A percentile compares a stretch with the other conserved stretches of the same genome.
phyloP scores from a whole-genome alignment of 345 rosid species.

The Arabidopsis suecica region DNA sequence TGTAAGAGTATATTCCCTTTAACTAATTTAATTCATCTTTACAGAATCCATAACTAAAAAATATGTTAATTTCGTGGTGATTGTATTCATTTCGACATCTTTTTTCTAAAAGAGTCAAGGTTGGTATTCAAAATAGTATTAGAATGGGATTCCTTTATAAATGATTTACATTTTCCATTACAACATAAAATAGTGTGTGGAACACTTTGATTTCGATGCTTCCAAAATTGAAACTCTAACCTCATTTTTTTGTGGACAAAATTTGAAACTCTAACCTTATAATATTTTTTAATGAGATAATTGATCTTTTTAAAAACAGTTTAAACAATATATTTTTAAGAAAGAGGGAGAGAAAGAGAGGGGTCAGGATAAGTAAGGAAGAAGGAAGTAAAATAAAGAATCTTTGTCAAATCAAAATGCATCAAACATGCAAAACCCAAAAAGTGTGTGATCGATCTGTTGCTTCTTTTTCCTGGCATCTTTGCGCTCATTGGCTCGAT shows the following conservation, averaged over 20 bases:
- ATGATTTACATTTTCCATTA: slow-evolving; percentile 9
- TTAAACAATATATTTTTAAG: not conserved
- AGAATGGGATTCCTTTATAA: not conserved
- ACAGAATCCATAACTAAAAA: not conserved
- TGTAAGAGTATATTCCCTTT: slow-evolving; percentile 19
- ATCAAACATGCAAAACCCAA: slow-evolving; percentile 34
- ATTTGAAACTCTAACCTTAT: not conserved
- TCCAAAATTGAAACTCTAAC: no score
- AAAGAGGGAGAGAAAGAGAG: not conserved
- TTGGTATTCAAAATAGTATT: slow-evolving; percentile 1
- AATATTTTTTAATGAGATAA: not conserved
- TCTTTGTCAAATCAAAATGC: slow-evolving; percentile 42
- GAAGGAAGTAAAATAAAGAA: slow-evolving; percentile 23
- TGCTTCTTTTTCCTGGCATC: slow-evolving; percentile 34
- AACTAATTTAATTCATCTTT: slow-evolving; percentile 1
- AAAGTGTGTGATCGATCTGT: slow-evolving; percentile 39
- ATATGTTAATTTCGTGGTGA: slow-evolving; percentile 8
- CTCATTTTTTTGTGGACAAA: no score
- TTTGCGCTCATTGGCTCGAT: slow-evolving; percentile 40
- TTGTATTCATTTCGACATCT: not conserved
- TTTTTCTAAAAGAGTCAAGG: not conserved
- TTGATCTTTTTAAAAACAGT: not conserved
- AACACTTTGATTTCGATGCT: no score
- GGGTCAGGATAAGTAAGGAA: slow-evolving; percentile 32
- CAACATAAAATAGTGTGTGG: not conserved